Conservation (phyloP, 1,139 yeast species). For the Meyerozyma smithsonii region DNA sequence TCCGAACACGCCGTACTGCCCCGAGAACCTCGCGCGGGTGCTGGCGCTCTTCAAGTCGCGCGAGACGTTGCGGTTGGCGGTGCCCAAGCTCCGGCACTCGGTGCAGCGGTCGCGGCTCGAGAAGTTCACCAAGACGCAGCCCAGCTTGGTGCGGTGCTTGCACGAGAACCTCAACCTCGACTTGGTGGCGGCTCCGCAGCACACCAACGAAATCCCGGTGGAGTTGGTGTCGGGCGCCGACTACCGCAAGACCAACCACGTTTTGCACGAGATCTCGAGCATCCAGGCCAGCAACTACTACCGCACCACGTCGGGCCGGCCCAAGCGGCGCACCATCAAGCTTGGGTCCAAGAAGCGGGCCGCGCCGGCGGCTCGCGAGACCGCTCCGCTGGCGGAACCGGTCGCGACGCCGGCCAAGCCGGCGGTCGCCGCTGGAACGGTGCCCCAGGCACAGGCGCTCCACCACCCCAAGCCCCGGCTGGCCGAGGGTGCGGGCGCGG, state of each 20-base stretch:
- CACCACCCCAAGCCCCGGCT: constrained; percentile 6
- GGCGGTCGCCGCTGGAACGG: too few species aligned
- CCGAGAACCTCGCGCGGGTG: constrained; percentile 60
- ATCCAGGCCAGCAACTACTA: constrained; percentile 44
- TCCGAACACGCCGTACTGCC: constrained; percentile 29
- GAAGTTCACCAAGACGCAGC: constrained; percentile 33
- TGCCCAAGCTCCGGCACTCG: constrained; percentile 53
- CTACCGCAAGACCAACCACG: constrained; percentile 30
- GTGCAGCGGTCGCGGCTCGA: constrained; percentile 52
- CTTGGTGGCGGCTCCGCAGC: constrained; percentile 6
- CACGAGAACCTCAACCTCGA: constrained; percentile 5
- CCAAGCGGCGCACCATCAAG: constrained; percentile 47
- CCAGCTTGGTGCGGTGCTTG: constrained; percentile 25
- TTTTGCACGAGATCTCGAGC: constrained; percentile 41
- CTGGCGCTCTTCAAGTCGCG: constrained; percentile 72
- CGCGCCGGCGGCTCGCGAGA: constrained; percentile 6
- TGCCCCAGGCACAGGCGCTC: too few species aligned
- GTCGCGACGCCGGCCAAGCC: neutral
- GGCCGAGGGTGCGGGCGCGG: neutral
- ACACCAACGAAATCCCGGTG: constrained; percentile 35
- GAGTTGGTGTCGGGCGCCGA: constrained; percentile 25
- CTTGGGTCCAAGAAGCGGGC: constrained; percentile 21
- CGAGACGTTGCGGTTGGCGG: constrained; percentile 67
- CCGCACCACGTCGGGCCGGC: constrained; percentile 28
- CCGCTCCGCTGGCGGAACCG: neutral